These are phyloP conservation scores for Epipyxis sp. DNA, from an alignment of 108 stramenopile species.

Conservation along the genomic window DNA sequence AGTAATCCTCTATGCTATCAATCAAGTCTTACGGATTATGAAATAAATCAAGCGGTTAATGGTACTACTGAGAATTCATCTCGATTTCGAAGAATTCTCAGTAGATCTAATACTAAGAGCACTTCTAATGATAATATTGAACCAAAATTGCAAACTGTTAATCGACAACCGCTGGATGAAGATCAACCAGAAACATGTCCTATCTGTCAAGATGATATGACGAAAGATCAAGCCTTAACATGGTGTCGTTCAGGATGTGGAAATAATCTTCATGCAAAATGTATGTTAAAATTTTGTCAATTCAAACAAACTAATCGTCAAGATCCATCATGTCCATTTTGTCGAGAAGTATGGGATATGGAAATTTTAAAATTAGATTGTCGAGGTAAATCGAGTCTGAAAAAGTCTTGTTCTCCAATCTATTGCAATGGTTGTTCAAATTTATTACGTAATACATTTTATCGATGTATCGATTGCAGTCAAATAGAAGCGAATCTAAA, in stretches of 20 bases:
- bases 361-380: not conserved
- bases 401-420: not conserved
- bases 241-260: slow-evolving; percentile 15
- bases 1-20: slow-evolving; percentile 1
- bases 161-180: not conserved
- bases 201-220: slow-evolving; percentile 17
- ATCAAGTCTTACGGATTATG: not conserved
- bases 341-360: slow-evolving; percentile 19
- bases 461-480: not conserved
- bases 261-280: not conserved
- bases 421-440: not conserved
- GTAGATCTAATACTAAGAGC: not conserved
- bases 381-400: not conserved
- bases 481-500: no score
- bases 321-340: not conserved
- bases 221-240: not conserved
- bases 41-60: not conserved
- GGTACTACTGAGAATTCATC: not conserved
- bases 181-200: not conserved
- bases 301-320: not conserved
- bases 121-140: not conserved
- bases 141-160: not conserved
- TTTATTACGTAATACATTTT: not conserved
- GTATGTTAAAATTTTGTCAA: slow-evolving; percentile 1
- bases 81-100: not conserved